phyloP scores from a whole-genome alignment of 1,284 basidiomycete species.

The Cutaneotrichosporon cutaneum region DNA sequence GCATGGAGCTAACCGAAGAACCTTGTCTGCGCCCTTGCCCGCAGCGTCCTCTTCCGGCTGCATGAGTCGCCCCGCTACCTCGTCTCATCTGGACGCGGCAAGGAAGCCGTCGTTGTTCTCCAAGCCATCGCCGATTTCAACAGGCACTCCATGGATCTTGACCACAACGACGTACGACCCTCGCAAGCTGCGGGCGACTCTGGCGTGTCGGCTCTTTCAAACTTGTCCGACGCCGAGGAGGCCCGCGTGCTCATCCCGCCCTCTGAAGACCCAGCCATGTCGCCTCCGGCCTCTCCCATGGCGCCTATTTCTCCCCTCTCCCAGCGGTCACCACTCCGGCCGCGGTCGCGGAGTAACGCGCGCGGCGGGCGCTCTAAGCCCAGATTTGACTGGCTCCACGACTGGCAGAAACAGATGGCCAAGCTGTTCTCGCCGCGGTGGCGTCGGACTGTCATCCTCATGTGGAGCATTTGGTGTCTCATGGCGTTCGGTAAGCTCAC shows the following conservation, averaged over 20 bases:
- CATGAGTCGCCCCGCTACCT: conserved; percentile 92
- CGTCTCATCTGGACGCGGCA: conserved; percentile 74
- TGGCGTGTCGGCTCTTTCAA: neutral
- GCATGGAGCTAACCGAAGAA: conserved; percentile 60
- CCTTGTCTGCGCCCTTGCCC: conserved; percentile 76
- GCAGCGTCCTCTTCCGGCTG: conserved; percentile 83
- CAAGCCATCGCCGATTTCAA: conserved; percentile 82
- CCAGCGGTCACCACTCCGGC: neutral
- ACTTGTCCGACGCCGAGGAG: conserved; percentile 6
- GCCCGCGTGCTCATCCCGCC: conserved; percentile 14
- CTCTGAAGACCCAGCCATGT: conserved; percentile 7
- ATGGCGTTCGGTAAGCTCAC: conserved; percentile 70
- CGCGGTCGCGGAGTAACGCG: neutral
- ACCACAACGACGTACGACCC: conserved; percentile 64
- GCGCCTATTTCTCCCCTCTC: conserved; percentile 11
- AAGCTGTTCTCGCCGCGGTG: conserved; percentile 80
- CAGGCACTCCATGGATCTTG: conserved; percentile 64
- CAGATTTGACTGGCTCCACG: conserved; percentile 15
- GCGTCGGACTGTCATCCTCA: conserved; percentile 74
- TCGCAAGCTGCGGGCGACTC: conserved; percentile 4
- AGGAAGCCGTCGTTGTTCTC: conserved; percentile 77
- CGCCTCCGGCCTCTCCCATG: conserved; percentile 15
- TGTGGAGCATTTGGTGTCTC: conserved; percentile 79
- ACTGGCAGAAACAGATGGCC: conserved; percentile 67
- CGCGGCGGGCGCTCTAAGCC: conserved; percentile 3